Conservation (phyloP, 129 eudicot genomes). For the Daucus carota region DNA sequence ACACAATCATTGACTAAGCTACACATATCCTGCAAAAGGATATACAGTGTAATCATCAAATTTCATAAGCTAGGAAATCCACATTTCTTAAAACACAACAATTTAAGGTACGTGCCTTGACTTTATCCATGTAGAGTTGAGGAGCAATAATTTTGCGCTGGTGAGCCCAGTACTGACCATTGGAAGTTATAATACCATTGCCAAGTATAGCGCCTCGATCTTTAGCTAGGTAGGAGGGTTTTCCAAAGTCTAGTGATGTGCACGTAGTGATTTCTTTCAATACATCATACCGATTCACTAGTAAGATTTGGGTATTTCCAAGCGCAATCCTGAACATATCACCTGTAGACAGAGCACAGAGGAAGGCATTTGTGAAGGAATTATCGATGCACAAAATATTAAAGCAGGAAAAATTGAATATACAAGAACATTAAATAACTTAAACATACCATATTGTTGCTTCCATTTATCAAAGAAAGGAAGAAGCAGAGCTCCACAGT, state of each 20-base stretch:
- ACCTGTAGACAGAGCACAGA: slow-evolving; percentile 11
- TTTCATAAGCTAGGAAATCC: neutral
- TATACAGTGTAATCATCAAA: neutral
- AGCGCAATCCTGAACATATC: slow-evolving; percentile 31
- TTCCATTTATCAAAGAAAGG: slow-evolving; percentile 34
- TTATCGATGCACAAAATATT: too few relatives aligned
- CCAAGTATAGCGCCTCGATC: slow-evolving; percentile 39
- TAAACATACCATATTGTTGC: slow-evolving; percentile 20
- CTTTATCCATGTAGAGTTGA: slow-evolving; percentile 41
- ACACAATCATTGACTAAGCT: slow-evolving; percentile 23
- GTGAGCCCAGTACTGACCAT: slow-evolving; percentile 29
- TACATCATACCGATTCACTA: slow-evolving; percentile 29
- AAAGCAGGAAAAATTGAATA: too few relatives aligned
- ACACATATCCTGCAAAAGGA: slow-evolving; percentile 26
- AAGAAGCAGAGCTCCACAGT: slow-evolving; percentile 20
- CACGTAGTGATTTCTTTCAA: slow-evolving; percentile 35
- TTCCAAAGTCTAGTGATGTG: slow-evolving; percentile 38
- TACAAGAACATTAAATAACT: too few relatives aligned
- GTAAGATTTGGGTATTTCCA: slow-evolving; percentile 28
- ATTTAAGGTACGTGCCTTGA: slow-evolving; percentile 20
- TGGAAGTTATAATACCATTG: slow-evolving; percentile 32
- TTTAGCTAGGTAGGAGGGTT: slow-evolving; percentile 28
- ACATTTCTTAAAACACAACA: neutral
- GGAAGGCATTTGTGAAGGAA: too few relatives aligned
- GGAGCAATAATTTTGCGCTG: slow-evolving; percentile 37